Percentiles rank a stretch among this genome's conserved stretches.
phyloP scores from a whole-genome alignment of 257 asterid species.

The Verbena officinalis region DNA sequence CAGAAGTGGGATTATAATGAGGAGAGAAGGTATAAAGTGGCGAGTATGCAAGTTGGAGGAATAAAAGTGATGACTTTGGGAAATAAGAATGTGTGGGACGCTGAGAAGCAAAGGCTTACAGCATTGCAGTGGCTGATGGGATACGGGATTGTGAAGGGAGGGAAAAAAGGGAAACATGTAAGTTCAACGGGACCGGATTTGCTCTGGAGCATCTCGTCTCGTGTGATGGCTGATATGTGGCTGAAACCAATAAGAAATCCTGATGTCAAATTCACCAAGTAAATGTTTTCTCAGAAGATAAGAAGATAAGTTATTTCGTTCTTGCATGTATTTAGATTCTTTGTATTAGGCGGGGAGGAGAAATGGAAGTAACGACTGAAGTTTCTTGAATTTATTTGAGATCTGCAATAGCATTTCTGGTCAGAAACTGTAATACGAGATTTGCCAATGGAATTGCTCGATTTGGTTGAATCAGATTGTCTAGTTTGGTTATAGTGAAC shows the following conservation, averaged over 20 bases:
- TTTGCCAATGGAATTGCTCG: not conserved
- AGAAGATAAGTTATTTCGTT: not conserved
- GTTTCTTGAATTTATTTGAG: not conserved
- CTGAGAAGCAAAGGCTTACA: conserved; percentile 80
- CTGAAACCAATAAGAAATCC: conserved; percentile 91
- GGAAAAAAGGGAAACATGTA: conserved; percentile 53
- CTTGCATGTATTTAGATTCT: not conserved
- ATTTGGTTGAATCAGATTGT: too few species aligned
- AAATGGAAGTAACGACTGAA: not conserved
- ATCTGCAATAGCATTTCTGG: not conserved
- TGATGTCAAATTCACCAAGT: conserved; percentile 69
- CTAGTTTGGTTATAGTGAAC: too few species aligned
- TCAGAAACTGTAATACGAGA: not conserved
- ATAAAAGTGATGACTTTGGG: conserved; percentile 49
- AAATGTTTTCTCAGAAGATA: not conserved
- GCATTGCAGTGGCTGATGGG: conserved; percentile 87
- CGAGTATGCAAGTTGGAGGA: conserved; percentile 71
- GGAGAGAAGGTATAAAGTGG: conserved; percentile 63
- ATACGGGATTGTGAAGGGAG: conserved; percentile 67
- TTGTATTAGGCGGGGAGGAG: not conserved
- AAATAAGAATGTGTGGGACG: conserved; percentile 58
- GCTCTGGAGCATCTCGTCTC: conserved; percentile 82
- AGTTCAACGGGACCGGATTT: conserved; percentile 51
- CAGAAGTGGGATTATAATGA: conserved; percentile 30
- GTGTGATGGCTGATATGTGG: conserved; percentile 97